These are phyloP conservation scores for Septoria petroselini DNA, from an alignment of 2,329 filamentous ascomycete species.

Conservation along the genomic window DNA sequence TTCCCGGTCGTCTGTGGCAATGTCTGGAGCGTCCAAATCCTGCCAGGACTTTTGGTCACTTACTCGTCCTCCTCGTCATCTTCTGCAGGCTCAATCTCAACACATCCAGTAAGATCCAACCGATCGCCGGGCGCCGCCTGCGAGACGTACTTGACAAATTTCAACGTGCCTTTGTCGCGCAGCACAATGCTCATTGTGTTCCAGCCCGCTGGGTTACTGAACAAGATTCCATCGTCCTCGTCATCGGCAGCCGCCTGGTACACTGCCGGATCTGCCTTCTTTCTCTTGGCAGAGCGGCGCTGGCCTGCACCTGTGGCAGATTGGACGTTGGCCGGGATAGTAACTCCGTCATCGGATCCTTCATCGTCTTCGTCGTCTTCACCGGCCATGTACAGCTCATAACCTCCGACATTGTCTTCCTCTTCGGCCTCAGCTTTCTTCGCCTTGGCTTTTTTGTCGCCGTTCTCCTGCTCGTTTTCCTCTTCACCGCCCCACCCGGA, in stretches of 20 bases:
- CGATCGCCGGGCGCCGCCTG: conserved; percentile 77
- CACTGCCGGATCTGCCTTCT: conserved; percentile 69
- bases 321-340: conserved; percentile 36
- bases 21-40: too few species aligned
- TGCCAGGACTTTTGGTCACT: too few species aligned
- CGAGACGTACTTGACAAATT: conserved; percentile 96
- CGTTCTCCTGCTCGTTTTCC: conserved; percentile 50
- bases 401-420: conserved; percentile 65
- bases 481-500: conserved; percentile 76
- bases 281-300: conserved; percentile 40
- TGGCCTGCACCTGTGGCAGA: conserved; percentile 49
- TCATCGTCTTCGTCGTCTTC: conserved; percentile 66
- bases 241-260: conserved; percentile 67
- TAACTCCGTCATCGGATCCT: conserved; percentile 41
- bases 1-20: too few species aligned
- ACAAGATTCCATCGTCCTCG: conserved; percentile 73
- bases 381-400: conserved; percentile 91
- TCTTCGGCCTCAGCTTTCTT: conserved; percentile 45
- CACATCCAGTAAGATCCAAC: conserved; percentile 83
- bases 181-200: conserved; percentile 89
- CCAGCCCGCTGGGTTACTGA: conserved; percentile 71
- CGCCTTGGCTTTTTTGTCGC: conserved; percentile 33
- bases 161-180: conserved; percentile 77
- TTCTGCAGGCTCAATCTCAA: conserved; percentile 57
- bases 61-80: conserved; percentile 50